Evolutionary conservation across 345 rosid genomes (phyloP).

Genomic region (Anastatica hierochuntica): DNA sequence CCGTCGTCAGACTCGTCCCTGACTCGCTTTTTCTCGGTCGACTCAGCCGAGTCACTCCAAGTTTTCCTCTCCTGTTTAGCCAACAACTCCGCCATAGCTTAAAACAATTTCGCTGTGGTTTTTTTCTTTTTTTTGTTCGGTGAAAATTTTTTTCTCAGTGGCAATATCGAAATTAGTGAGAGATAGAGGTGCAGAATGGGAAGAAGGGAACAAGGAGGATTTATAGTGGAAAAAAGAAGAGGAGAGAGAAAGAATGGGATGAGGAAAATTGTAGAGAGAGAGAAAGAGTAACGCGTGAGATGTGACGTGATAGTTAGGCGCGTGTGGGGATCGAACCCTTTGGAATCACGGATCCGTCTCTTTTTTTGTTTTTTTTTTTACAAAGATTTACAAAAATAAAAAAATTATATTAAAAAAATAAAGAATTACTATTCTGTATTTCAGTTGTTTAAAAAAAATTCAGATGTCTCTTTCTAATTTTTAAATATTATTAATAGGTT

Average conservation of each 20-base stretch:
- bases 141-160: not conserved
- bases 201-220: slow-evolving; percentile 29
- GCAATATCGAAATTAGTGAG: slow-evolving; percentile 21
- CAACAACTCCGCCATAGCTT: slow-evolving; percentile 40
- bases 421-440: too few relatives aligned
- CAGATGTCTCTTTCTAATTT: slow-evolving; percentile 24
- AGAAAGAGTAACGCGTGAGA: slow-evolving; percentile 23
- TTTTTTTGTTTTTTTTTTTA: not conserved
- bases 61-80: slow-evolving; percentile 12
- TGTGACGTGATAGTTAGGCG: slow-evolving; percentile 31
- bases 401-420: too few relatives aligned
- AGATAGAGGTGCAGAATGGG: not conserved
- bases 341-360: slow-evolving; percentile 49
- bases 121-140: not conserved
- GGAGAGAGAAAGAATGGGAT: slow-evolving; percentile 21
- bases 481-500: slow-evolving; percentile 16
- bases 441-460: slow-evolving; percentile 10
- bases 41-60: slow-evolving; percentile 4
- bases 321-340: slow-evolving; percentile 42
- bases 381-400: not conserved
- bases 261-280: slow-evolving; percentile 16
- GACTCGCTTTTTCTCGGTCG: slow-evolving; percentile 33
- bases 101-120: not conserved
- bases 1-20: slow-evolving; percentile 33
- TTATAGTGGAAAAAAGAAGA: slow-evolving; percentile 38